phyloP scores from a whole-genome alignment of 2,329 filamentous ascomycete genomes.

The Microdochium paspali region DNA sequence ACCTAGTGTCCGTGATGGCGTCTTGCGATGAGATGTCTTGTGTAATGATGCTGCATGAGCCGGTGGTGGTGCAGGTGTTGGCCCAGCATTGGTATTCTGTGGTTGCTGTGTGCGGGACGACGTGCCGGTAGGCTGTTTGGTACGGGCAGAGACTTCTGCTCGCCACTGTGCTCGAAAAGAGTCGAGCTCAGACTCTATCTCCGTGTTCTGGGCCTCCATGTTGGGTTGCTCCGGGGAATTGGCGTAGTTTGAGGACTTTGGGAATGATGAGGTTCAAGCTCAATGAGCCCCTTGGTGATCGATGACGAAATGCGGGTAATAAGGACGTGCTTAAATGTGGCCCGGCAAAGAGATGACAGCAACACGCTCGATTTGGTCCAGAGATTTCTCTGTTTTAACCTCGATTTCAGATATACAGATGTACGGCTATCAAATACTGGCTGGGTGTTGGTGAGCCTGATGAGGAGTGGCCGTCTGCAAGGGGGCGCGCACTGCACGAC shows the following conservation, averaged over 20 bases:
- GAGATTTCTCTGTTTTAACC: too few species aligned
- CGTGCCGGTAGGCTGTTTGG: conserved; percentile 18
- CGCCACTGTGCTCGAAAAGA: conserved; percentile 80
- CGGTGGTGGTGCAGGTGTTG: conserved; percentile 3
- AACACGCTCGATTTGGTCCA: not conserved
- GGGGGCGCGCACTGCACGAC: too few species aligned
- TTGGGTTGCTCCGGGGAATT: not conserved
- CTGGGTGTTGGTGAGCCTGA: too few species aligned
- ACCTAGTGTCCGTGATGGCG: conserved; percentile 3
- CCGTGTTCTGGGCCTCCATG: conserved; percentile 17
- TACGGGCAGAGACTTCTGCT: conserved; percentile 55
- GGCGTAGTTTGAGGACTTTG: too few species aligned
- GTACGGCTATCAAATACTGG: too few species aligned
- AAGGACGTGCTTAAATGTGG: too few species aligned
- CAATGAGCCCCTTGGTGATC: too few species aligned
- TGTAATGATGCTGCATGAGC: conserved; percentile 7
- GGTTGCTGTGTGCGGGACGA: conserved; percentile 2
- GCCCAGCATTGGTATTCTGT: not conserved
- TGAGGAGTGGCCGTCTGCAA: too few species aligned
- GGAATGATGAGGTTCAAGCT: too few species aligned
- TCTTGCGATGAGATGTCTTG: conserved; percentile 10
- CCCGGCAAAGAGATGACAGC: not conserved
- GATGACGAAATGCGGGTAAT: too few species aligned
- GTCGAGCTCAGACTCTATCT: conserved; percentile 64
- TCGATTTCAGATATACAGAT: too few species aligned